A percentile compares a stretch with the other conserved stretches of the same genome.
Evolutionary conservation across 2,329 filamentous ascomycete species (phyloP).

Genomic region (Ceratocystis huliohia): DNA sequence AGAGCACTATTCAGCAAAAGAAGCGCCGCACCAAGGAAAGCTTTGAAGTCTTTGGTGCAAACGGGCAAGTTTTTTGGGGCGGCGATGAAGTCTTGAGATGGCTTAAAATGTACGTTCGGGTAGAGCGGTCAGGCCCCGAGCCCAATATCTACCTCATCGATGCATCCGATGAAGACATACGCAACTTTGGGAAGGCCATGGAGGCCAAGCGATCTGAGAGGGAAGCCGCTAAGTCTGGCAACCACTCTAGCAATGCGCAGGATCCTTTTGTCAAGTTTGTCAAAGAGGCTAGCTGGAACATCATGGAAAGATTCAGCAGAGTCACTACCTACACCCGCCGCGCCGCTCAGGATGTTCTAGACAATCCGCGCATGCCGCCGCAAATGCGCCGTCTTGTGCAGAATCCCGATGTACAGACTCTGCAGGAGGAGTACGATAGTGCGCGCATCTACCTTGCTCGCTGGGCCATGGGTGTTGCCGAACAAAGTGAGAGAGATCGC

Average conservation of each 20-base stretch:
- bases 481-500: conserved; percentile 82
- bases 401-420: conserved; percentile 85
- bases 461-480: conserved; percentile 98
- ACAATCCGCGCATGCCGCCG: conserved; percentile 81
- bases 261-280: conserved; percentile 87
- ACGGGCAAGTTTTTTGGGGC: conserved; percentile 89
- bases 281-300: conserved; percentile 91
- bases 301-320: conserved; percentile 92
- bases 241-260: conserved; percentile 44
- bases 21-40: conserved; percentile 70
- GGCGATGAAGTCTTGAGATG: conserved; percentile 90
- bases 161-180: conserved; percentile 69
- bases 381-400: conserved; percentile 73
- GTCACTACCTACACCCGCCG: conserved; percentile 91
- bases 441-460: conserved; percentile 85
- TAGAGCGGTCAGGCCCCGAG: conserved; percentile 76
- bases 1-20: conserved; percentile 87
- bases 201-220: conserved; percentile 29
- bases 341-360: conserved; percentile 81
- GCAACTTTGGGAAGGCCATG: conserved; percentile 50
- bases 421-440: conserved; percentile 96
- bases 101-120: conserved; percentile 69
- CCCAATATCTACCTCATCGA: conserved; percentile 86
- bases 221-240: conserved; percentile 32
- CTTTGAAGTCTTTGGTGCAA: conserved; percentile 81